Evolutionary conservation across 306 rosid genomes (phyloP), one percentile per base, ranked within the genome.

Genomic region (Hippophae rhamnoides): DNA sequence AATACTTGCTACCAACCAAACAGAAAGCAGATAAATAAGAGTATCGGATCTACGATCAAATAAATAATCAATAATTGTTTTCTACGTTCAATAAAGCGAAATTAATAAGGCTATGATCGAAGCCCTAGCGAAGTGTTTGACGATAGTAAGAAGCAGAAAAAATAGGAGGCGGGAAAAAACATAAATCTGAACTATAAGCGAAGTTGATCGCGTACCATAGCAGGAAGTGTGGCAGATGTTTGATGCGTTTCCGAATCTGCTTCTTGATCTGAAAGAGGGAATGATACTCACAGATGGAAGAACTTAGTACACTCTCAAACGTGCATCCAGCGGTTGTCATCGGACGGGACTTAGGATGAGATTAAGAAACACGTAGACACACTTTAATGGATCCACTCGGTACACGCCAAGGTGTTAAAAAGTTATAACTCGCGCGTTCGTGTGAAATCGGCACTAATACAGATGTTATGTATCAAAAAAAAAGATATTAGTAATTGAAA

Each of bases 171-270:
- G 13, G 10, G 62, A 41, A 41, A 11, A 54, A 10, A 6, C 9
- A 4, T 5, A 9, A 64, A 25, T 42, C 52, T 5, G 50, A 26
- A 26, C 49, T 10, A 40, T 59, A 27, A 13, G 31, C 26, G 52
- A 74, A 13, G 42, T 1, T 9, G 13, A 66, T 31, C 40, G 65
- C 69, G 47, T 79, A 74, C 84, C 84, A 79, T 79, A 43, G 62
- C 12, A 44, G 12, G 66, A 65, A 42, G 8, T 9, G 67, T 7
- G 65, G 58, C 62, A 23, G 76, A 69, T 7, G 61, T 57, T 47
- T 52, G 7, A 61, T 60, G 64, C 60, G 77, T 45, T 56, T 54
- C 60, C 57, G 52, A 47, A 67, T 61, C 60, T 13, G 56, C 73
- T 9, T 56, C 50, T 63, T 44, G 41, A 53, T 9, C 13, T 14